Conservation (phyloP, 2,329 filamentous ascomycete species). For the Pseudogymnoascus sp. region DNA sequence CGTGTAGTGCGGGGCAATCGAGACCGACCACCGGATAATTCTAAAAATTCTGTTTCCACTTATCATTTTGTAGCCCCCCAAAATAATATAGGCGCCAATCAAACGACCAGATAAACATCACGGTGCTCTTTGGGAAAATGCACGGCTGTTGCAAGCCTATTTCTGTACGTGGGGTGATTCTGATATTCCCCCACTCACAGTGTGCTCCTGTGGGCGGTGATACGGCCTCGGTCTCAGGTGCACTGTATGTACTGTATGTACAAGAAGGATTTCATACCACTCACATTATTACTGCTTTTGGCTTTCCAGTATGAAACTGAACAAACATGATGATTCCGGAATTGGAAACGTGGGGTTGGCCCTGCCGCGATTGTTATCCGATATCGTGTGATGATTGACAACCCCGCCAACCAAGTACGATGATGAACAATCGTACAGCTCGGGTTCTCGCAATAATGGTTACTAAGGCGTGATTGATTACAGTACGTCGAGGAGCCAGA, state of each 20-base stretch:
- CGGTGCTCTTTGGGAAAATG: background rate
- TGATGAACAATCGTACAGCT: background rate
- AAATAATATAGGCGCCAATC: constrained; percentile 2
- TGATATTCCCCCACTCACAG: background rate
- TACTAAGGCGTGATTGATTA: background rate
- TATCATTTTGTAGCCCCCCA: background rate
- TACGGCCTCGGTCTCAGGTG: background rate
- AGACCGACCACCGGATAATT: background rate
- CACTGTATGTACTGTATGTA: background rate
- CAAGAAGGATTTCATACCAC: background rate
- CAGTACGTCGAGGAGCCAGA: background rate
- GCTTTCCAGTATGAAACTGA: background rate
- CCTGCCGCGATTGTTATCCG: background rate
- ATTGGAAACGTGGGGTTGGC: background rate
- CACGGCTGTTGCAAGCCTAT: background rate
- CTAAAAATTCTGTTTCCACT: background rate
- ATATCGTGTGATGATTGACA: background rate
- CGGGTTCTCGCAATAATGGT: background rate
- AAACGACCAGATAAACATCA: background rate
- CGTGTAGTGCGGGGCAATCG: background rate
- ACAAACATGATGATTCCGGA: background rate
- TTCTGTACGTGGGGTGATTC: background rate
- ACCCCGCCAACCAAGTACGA: background rate
- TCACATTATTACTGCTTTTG: background rate
- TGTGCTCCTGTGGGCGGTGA: background rate